phyloP scores from a whole-genome alignment of 441 rosid genomes.

The Erodium moschatum region DNA sequence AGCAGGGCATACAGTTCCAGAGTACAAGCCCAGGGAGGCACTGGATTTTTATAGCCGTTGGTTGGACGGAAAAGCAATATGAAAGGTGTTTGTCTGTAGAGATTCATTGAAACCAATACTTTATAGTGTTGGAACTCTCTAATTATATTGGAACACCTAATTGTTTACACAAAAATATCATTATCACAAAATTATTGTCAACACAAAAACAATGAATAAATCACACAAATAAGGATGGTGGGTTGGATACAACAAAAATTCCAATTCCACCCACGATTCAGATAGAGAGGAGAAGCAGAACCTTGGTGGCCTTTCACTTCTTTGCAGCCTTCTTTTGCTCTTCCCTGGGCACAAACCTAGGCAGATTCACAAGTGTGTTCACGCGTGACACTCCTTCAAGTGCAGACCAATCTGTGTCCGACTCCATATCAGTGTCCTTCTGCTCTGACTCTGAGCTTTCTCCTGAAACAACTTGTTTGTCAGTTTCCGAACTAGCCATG shows the following conservation, averaged over 20 bases:
- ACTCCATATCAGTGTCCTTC: slow-evolving; percentile 25
- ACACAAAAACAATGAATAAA: slow-evolving; percentile 18
- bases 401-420: slow-evolving; percentile 70
- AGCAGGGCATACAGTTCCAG: slow-evolving; percentile 62
- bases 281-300: not conserved
- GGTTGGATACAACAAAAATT: slow-evolving; percentile 36
- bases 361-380: slow-evolving; percentile 65
- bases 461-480: slow-evolving; percentile 22
- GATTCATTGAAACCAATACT: too few relatives aligned
- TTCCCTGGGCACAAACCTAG: slow-evolving; percentile 44
- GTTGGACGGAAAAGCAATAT: slow-evolving; percentile 32
- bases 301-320: slow-evolving; percentile 11
- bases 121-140: too few relatives aligned
- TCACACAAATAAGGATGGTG: slow-evolving; percentile 18
- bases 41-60: slow-evolving; percentile 34
- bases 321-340: too few relatives aligned
- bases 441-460: slow-evolving; percentile 39
- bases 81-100: not conserved
- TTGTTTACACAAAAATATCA: slow-evolving; percentile 11
- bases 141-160: too few relatives aligned
- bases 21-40: slow-evolving; percentile 50
- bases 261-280: slow-evolving; percentile 16
- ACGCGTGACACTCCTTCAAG: slow-evolving; percentile 93
- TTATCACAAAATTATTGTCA: slow-evolving; percentile 19
- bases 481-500: slow-evolving; percentile 24